Evolutionary conservation across 202 grass and related monocot species (phyloP).

Genomic region (Sporobolus alterniflorus): DNA sequence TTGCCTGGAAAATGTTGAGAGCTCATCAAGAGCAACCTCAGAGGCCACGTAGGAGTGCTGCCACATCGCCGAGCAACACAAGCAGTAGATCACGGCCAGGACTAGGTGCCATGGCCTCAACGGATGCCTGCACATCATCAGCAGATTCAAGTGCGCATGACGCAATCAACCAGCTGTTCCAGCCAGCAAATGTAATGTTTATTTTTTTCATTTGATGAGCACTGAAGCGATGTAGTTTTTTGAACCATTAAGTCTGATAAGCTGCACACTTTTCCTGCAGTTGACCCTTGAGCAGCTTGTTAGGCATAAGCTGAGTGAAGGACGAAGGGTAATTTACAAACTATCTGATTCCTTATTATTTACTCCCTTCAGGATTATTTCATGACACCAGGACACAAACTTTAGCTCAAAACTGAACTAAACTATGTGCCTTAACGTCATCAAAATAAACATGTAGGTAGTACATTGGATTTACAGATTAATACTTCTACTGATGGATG

Average conservation of each 20-base stretch:
- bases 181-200: constrained; percentile 85
- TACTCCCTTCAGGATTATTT: no score
- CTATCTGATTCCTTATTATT: constrained; percentile 14
- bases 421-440: no score
- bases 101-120: constrained; percentile 45
- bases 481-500: constrained; percentile 12
- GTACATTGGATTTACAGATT: constrained; percentile 8
- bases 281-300: constrained; percentile 96
- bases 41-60: constrained; percentile 66
- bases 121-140: constrained; percentile 81
- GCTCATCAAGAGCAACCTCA: constrained; percentile 70
- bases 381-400: no score
- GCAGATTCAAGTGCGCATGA: constrained; percentile 87
- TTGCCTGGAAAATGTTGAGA: constrained; percentile 96
- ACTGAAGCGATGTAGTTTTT: constrained; percentile 9
- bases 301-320: constrained; percentile 95
- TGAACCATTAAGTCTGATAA: constrained; percentile 14
- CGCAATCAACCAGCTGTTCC: constrained; percentile 89
- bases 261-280: constrained; percentile 52
- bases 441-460: no score
- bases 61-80: constrained; percentile 59
- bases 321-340: constrained; percentile 70
- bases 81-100: constrained; percentile 58
- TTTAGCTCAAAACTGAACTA: no score
- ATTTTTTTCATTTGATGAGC: constrained; percentile 33